Percentiles rank a stretch among this genome's conserved stretches.
Evolutionary conservation across 257 asterid genomes (phyloP).

Genomic region (Solanum chmielewskii): DNA sequence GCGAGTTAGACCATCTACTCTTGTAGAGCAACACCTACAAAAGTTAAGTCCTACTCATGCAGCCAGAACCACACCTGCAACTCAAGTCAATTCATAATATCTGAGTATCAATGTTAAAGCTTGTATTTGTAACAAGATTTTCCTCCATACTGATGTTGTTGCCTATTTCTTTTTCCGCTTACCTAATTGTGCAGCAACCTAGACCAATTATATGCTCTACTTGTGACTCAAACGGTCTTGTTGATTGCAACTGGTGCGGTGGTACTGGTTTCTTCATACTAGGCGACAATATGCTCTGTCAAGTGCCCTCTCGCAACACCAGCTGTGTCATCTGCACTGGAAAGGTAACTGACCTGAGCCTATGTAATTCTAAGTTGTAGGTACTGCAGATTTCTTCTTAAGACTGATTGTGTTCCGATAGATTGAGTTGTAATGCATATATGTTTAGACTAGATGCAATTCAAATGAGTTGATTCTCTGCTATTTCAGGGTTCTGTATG

Average conservation of each 20-base stretch:
- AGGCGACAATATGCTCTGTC: conserved; percentile 92
- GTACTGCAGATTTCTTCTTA: background rate
- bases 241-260: conserved; percentile 87
- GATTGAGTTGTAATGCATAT: background rate
- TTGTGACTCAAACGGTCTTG: conserved; percentile 64
- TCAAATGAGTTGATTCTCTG: background rate
- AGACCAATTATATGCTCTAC: conserved; percentile 69
- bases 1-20: background rate
- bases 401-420: background rate
- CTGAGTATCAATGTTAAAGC: background rate
- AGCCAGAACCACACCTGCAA: background rate
- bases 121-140: background rate
- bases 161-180: background rate
- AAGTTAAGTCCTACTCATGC: background rate
- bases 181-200: conserved; percentile 57
- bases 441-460: background rate
- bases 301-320: conserved; percentile 84
- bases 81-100: background rate
- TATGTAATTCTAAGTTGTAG: background rate
- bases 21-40: background rate
- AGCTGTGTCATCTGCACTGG: conserved; percentile 75
- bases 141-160: background rate
- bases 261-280: conserved; percentile 95
- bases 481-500: conserved; percentile 54
- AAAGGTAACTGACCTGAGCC: conserved; percentile 34